Conservation (phyloP, 163 green algal genomes). For the Scenedesmus sp. region DNA sequence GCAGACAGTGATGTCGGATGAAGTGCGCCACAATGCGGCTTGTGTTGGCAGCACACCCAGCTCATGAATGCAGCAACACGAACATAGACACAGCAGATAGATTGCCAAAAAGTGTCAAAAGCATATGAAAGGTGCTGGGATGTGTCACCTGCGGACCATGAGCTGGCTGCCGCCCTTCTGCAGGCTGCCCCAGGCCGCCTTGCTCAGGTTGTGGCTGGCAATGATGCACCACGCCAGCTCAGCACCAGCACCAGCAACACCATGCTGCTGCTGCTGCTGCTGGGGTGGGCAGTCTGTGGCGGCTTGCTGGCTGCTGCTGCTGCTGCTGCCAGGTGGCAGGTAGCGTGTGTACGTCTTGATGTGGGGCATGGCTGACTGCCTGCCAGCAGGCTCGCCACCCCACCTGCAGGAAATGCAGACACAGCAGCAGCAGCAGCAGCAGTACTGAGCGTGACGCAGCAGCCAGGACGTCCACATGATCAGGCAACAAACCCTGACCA, state of each 20-base stretch:
- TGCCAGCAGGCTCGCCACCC: constrained; percentile 65
- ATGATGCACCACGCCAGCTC: constrained; percentile 65
- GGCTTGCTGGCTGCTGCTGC: neutral
- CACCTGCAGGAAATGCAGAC: constrained; percentile 25
- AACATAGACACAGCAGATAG: too few relatives aligned
- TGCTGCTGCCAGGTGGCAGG: neutral
- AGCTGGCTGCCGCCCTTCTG: constrained; percentile 55
- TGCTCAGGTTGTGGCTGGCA: constrained; percentile 78
- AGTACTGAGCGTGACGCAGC: neutral
- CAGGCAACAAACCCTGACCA: neutral
- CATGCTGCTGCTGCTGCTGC: constrained; percentile 3
- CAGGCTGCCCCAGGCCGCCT: constrained; percentile 77
- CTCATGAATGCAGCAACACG: constrained; percentile 46
- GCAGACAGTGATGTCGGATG: too few relatives aligned
- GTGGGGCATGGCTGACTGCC: constrained; percentile 84
- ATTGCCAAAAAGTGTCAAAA: too few relatives aligned
- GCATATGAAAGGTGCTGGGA: too few relatives aligned
- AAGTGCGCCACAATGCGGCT: too few relatives aligned
- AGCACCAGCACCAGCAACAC: neutral
- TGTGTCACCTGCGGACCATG: constrained; percentile 40
- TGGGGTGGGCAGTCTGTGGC: neutral
- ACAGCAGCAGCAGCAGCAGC: neutral
- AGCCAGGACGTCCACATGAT: neutral
- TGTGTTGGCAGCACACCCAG: constrained; percentile 62
- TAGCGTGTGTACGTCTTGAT: constrained; percentile 80